Evolutionary conservation across 192 early-diverging fungal species (phyloP), one percentile per base, ranked within the genome.

Genomic region (Entomortierella beljakovae): DNA sequence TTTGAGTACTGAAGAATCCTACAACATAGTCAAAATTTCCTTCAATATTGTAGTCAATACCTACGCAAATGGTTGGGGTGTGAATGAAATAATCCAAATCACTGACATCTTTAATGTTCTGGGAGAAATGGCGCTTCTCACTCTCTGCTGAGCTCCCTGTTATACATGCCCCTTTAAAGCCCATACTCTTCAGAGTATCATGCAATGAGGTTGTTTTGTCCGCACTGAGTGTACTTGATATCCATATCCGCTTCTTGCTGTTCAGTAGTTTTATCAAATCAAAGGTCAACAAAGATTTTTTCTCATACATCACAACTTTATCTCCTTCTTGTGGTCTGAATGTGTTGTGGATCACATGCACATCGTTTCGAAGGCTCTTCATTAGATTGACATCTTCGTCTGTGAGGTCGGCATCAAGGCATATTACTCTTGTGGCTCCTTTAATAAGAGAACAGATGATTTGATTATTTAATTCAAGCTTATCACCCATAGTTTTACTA

Each of bases 81-180:
- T 53, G 63, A 23, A 64, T 64, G 34, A 64, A 64, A 54, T 64
- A 64, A 37, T 64, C 50, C 35, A 64, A 35, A 16, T 64, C 51
- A 11, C 23, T 25, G 11, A 64, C 18, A n/a, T 1, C 40, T 18
- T 64, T 64, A 52, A 64, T 64, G 25, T 64, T 64, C 33, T 54
- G 5, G 18, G 26, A 16, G 49, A 64, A 13, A 23, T 54, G 32
- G 1, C 9, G 1, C 25, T 64, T 64, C 13, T 23, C 33, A 33
- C n/a, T 25, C n/a, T 64, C 63, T 3, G 29, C 3, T 6, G 23
- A 38, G 63, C 54, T 64, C 51, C 40, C 54, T 3, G 63, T 64
- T 22, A 64, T 32, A 38, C 63, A 64, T 2, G 40, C 23, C 20
- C 63, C 63, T 9, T 26, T 52, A 23, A 10, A 54, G 8, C 34